Evolutionary conservation across 805 yeast genomes (phyloP), one percentile per base, ranked within the genome.

Genomic region (Ogataea zsoltii): DNA sequence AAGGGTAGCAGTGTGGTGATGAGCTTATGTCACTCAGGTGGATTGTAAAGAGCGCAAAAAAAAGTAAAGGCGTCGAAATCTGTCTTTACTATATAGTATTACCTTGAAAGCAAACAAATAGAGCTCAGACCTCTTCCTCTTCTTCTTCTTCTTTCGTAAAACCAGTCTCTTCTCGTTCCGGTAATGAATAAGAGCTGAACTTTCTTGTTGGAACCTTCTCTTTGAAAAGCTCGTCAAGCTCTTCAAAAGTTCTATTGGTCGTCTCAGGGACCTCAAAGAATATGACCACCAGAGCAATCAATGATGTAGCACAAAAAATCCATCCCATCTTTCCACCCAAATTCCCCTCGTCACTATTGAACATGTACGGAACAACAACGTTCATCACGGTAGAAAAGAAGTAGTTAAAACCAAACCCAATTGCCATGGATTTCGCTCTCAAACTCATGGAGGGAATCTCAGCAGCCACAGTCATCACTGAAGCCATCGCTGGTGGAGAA

Each of bases 271-370:
- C 42, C 44, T 45, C 26, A 33, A 43, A 19, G 48, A 37, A 43
- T 23, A 36, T 11, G 44, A 17, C 35, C 45, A 45, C 14, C 19
- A 41, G 3, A 48, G 23, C 42, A 26, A n/a, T 37, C 40, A 25
- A 26, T 45, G 2, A 46, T 63, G 41, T n/a, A 7, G 33, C 14
- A 29, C 55, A 55, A 58, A 62, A 62, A 18, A 58, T 49, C 45
- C 51, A 62, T 17, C 53, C 63, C 17, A 63, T 57, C 41, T 61
- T 60, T 15, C 35, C 31, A 23, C 32, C 46, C 14, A 45, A 23
- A 11, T 31, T 41, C 33, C 28, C 41, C 26, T 15, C 38, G 21
- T 49, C 53, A 12, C 55, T 51, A 38, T 53, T 50, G 30, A 53
- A 51, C 17, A 53, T 41, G 39, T 55, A 55, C 5, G 58, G 58